Evolutionary conservation across 2,329 filamentous ascomycete genomes (phyloP), one percentile per base, ranked within the genome.

Genomic region (Fusarium mundagurra): DNA sequence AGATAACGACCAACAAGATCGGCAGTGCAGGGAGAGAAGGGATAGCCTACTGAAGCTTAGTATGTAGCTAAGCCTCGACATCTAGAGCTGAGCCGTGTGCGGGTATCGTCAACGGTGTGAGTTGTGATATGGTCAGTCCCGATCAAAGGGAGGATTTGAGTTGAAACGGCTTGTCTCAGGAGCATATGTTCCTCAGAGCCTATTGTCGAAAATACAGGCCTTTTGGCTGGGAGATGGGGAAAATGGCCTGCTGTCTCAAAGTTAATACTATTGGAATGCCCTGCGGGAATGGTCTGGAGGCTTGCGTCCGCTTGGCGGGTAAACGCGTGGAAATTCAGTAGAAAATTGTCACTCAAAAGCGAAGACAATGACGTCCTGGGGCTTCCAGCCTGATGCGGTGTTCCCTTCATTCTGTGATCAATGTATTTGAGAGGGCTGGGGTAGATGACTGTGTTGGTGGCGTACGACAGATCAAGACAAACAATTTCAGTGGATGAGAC

Each of bases 401-500:
- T 34, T 27, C 44, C 48, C 45, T 54, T 41, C n/a, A 27, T 45
- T 44, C 59, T 36, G 38, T 34, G 41, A 29, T 53, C 31, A 11
- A 54, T 33, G n/a, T 39, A 53, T n/a, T n/a, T 57, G 61, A 39
- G 31, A 58, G 31, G 57, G 61, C 51, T 48, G 54, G 43, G 54
- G 36, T n/a, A 61, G 57, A 29, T 17, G 47, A 48, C 44, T 29
- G 47, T 74, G 71, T 72, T 72, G 67, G 72, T 74, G 72, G 71
- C 67, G 63, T 50, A 69, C 59, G 29, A 41, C 51, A 74, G 55
- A 62, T 48, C 50, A 45, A 63, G 53, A 64, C 62, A 72, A 72
- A 72, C 62, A 50, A 47, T 50, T 45, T 71, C 44, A 39, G 43
- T 59, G 47, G 57, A 20, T 45, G 45, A 57, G n/a, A 45, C 34